Evolutionary conservation across 2,329 filamentous ascomycete genomes (phyloP), one percentile per base, ranked within the genome.

Genomic region (Stagonosporopsis vannaccii): DNA sequence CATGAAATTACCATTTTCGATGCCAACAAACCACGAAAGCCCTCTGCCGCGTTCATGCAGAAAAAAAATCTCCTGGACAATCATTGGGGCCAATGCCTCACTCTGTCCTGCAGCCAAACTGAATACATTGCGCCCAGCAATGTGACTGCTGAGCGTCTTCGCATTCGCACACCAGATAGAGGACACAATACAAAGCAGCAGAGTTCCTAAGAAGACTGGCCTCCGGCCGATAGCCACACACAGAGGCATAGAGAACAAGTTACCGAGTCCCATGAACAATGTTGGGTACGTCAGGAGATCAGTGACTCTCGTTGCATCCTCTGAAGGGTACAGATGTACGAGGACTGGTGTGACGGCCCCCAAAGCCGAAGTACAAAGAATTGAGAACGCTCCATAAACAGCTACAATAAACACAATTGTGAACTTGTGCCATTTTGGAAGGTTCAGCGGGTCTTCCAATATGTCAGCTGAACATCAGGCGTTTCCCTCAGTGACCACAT

Each of bases 131-230:
- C 40, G 40, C 17, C 40, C 40, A 19, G 40, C 40, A 8, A 43
- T 43, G 25, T 43, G 40, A 20, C 40, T 43, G 15, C 25, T 30
- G 17, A 43, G 40, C 11, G 40, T 30, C 40, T 43, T 43, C 23
- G 40, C 40, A 30, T 43, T 43, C 8, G 40, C 40, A 25, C 40
- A 43, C 40, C 40, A 43, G 23, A 43, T 43, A 4, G 40, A 43
- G 3, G 40, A 43, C 6, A 23, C 40, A 17, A 43, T 30, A 30
- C 40, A 43, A n/a, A 43, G 40, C 25, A 43, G 23, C 15, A 43
- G 25, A 19, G 40, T 43, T 4, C 13, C 40, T 15, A 43, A 13
- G 40, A 43, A 43, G 8, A 43, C 40, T 19, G 40, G 40, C 19
- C 40, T 4, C 9, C 40, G 40, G 25, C 40, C 40, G 17, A 43